Evolutionary conservation across 371 early-diverging fungal genomes (phyloP), one percentile per base, ranked within the genome.

Genomic region (Syncephalastrum sp.): DNA sequence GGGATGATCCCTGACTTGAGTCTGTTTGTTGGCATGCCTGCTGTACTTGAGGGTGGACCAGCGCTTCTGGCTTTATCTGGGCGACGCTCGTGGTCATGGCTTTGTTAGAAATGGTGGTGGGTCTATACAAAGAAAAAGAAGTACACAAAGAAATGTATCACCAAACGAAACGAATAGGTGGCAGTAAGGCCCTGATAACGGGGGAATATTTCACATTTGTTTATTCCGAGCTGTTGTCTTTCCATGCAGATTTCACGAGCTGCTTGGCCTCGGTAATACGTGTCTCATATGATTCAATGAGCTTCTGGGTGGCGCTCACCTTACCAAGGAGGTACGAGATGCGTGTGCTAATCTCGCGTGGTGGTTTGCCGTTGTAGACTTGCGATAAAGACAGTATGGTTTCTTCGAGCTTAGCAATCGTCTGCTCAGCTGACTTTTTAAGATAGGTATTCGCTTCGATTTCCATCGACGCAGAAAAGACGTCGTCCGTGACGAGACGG

Each of bases 381-480:
- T 66, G 62, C 12, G 82, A 76, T 15, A 85, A 59, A 23, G 72
- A 72, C 8, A 58, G 60, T n/a, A 95, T 76, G 59, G 91, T 93
- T 4, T 82, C 83, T 63, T 93, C 91, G 53, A 75, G 79, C 53
- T 84, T 84, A 51, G 72, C 61, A 49, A 96, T 80, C 46, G 86
- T 87, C 25, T 70, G 77, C 41, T 82, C 86, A 61, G 92, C 88
- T 21, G 80, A 70, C 56, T 78, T 81, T 25, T 85, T 86, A 43
- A 93, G 72, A 48, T 69, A 75, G 62, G 86, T 87, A 64, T 81
- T 74, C 17, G 88, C 82, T 55, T 88, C 82, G 19, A 93, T 73
- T 25, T 89, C 80, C 94, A 96, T 92, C 3, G 87, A 81, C 1
- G 90, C 89, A 1, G 87, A 70, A 68, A 93, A 90, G 1, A 83